Percentiles rank a stretch among this genome's conserved stretches.
These are phyloP conservation scores for Tuctoria greenei DNA, from an alignment of 176 grass and related monocot genomes.

Conservation along the genomic window DNA sequence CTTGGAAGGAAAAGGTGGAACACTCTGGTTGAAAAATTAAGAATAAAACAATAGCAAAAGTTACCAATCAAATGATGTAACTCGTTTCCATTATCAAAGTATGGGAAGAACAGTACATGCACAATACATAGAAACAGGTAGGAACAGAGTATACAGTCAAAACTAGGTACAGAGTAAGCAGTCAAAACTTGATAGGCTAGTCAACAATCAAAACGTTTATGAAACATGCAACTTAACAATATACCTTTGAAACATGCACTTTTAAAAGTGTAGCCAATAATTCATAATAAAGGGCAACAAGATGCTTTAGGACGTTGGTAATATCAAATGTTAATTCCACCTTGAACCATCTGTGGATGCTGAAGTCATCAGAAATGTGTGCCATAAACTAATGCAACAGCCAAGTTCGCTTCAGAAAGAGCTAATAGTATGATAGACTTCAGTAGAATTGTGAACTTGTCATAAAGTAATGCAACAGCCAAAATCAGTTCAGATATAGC, in stretches of 20 bases:
- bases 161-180: not conserved
- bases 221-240: not conserved
- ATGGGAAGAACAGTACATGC: not conserved
- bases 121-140: not conserved
- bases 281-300: not conserved
- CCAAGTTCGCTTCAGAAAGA: not conserved
- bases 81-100: not conserved
- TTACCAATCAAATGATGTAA: slow-evolving; percentile 1
- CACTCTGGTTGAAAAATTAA: not conserved
- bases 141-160: not conserved
- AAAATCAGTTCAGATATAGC: not conserved
- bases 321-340: slow-evolving; percentile 9
- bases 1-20: not conserved
- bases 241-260: not conserved
- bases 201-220: slow-evolving; percentile 1
- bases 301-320: not conserved
- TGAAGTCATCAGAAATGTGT: not conserved
- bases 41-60: not conserved
- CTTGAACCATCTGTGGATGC: not conserved
- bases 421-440: not conserved
- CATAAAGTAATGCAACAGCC: not conserved
- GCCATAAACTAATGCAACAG: not conserved
- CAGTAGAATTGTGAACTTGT: too few relatives aligned
- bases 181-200: not conserved
- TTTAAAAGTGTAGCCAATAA: not conserved